Percentiles rank a stretch among this genome's conserved stretches.
phyloP scores from a whole-genome alignment of 1,284 basidiomycete genomes.

The Vanrija pseudolonga region DNA sequence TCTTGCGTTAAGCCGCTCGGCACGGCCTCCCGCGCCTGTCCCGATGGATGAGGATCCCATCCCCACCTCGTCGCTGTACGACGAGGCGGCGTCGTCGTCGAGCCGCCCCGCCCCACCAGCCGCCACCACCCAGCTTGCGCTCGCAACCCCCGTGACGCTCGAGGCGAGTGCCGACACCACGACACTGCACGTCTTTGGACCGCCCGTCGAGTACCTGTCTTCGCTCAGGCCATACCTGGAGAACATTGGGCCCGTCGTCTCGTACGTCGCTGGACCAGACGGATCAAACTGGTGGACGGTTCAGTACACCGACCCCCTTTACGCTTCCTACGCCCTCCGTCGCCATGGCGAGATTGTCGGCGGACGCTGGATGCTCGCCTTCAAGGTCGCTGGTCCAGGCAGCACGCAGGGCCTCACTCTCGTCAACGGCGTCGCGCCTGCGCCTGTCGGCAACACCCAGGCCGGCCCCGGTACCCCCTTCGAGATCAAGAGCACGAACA shows the following conservation, averaged over 20 bases:
- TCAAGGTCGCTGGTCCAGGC: slow-evolving; percentile 32
- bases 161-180: slow-evolving; percentile 28
- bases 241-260: slow-evolving; percentile 30
- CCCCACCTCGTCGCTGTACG: slow-evolving; percentile 24
- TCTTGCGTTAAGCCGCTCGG: not conserved
- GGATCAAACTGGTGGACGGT: slow-evolving; percentile 43
- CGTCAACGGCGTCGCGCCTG: slow-evolving; percentile 11
- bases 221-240: slow-evolving; percentile 33
- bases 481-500: slow-evolving; percentile 19
- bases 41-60: slow-evolving; percentile 21
- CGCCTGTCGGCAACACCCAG: not conserved
- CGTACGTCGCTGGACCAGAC: slow-evolving; percentile 36
- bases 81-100: slow-evolving; percentile 10
- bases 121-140: slow-evolving; percentile 5
- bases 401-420: slow-evolving; percentile 25
- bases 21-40: slow-evolving; percentile 2
- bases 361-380: slow-evolving; percentile 40
- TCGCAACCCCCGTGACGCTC: slow-evolving; percentile 32
- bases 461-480: slow-evolving; percentile 26
- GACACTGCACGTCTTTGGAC: slow-evolving; percentile 41
- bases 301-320: slow-evolving; percentile 26
- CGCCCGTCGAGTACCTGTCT: slow-evolving; percentile 29
- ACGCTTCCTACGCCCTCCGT: slow-evolving; percentile 34
- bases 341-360: slow-evolving; percentile 42
- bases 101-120: not conserved